Conservation (phyloP, 192 early-diverging fungal genomes). For the Linnemannia zychae region DNA sequence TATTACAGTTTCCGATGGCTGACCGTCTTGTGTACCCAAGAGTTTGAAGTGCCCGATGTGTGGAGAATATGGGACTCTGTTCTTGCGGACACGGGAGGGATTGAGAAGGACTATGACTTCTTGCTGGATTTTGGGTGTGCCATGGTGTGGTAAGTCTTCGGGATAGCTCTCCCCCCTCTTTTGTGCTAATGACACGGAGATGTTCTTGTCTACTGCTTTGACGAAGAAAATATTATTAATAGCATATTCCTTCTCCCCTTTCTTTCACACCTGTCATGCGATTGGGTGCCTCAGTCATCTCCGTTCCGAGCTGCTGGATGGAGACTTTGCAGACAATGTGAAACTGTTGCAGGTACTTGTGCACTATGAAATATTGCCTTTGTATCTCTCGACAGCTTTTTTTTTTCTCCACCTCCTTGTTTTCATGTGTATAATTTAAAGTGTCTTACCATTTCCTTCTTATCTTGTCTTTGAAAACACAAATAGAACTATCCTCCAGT, state of each 20-base stretch:
- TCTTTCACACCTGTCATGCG: constrained; percentile 15
- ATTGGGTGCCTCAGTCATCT: constrained; percentile 58
- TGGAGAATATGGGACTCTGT: constrained; percentile 86
- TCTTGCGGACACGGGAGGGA: constrained; percentile 72
- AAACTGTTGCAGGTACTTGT: constrained; percentile 67
- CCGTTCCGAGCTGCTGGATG: constrained; percentile 65
- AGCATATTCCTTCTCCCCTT: neutral
- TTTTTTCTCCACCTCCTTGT: neutral
- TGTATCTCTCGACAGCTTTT: neutral
- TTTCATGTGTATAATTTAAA: neutral
- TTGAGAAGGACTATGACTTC: constrained; percentile 65
- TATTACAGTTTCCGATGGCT: constrained; percentile 90
- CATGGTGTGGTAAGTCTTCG: constrained; percentile 71
- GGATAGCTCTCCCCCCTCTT: neutral
- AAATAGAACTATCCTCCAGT: constrained; percentile 72
- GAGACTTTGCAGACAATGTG: constrained; percentile 74
- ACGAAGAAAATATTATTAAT: neutral
- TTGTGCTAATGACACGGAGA: neutral
- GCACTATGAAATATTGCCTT: neutral
- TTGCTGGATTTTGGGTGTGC: constrained; percentile 81
- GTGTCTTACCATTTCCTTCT: constrained; percentile 14
- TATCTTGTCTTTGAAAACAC: neutral
- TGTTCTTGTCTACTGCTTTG: neutral
- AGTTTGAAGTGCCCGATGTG: constrained; percentile 82
- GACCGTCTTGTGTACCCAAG: constrained; percentile 81